A percentile compares a stretch with the other conserved stretches of the same genome.
phyloP scores from a whole-genome alignment of 495 filamentous ascomycete species.

The Pseudoneurospora amorphoporcata region DNA sequence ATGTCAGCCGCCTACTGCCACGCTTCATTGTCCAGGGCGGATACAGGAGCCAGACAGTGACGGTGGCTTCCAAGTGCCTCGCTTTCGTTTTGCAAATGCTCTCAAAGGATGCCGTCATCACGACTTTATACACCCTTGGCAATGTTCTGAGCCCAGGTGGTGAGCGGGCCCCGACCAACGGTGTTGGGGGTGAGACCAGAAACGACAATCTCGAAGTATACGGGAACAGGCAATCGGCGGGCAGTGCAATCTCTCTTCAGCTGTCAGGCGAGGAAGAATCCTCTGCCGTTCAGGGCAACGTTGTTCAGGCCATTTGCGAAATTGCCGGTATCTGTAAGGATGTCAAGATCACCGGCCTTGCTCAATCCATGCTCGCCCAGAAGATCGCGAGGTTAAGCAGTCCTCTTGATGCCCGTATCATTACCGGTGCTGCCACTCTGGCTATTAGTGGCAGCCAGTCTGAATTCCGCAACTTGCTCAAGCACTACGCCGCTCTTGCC shows the following conservation, averaged over 20 bases:
- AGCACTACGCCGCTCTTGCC: constrained; percentile 64
- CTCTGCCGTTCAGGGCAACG: constrained; percentile 58
- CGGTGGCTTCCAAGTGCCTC: constrained; percentile 69
- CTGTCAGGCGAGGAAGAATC: constrained; percentile 65
- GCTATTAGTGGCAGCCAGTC: constrained; percentile 60
- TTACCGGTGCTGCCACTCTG: constrained; percentile 69
- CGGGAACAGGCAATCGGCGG: constrained; percentile 47
- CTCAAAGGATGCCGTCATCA: constrained; percentile 87
- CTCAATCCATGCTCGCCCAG: constrained; percentile 91
- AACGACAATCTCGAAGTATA: constrained; percentile 35
- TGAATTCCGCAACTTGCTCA: constrained; percentile 76
- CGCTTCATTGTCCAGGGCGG: constrained; percentile 74
- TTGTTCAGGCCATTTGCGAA: constrained; percentile 80
- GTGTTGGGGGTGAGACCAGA: constrained; percentile 24
- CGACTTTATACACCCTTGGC: constrained; percentile 85
- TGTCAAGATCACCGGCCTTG: constrained; percentile 84
- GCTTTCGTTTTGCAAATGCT: constrained; percentile 68
- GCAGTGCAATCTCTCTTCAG: constrained; percentile 68
- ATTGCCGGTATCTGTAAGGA: constrained; percentile 75
- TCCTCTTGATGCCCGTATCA: constrained; percentile 68
- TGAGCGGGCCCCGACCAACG: constrained; percentile 32
- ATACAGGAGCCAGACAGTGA: constrained; percentile 51
- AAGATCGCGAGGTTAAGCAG: constrained; percentile 76
- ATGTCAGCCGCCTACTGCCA: constrained; percentile 70
- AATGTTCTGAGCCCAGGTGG: constrained; percentile 72